phyloP scores from a whole-genome alignment of 192 early-diverging fungal species.

The Jimgerdemannia lactiflua region DNA sequence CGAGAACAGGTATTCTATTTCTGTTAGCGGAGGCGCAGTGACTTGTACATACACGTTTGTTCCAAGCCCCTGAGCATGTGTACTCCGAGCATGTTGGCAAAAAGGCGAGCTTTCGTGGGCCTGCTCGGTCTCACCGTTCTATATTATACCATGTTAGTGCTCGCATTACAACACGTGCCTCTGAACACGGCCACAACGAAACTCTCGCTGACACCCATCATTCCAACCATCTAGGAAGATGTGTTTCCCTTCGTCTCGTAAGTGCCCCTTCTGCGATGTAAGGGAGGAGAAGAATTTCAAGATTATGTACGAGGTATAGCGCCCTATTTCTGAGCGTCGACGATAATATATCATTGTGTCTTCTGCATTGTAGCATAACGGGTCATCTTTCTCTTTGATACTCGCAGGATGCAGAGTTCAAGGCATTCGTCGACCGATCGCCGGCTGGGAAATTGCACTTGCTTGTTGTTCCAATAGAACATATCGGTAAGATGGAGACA shows the following conservation, averaged over 20 bases:
- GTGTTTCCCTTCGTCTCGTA: not conserved
- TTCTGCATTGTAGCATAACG: not conserved
- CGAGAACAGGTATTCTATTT: too few relatives aligned
- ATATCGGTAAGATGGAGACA: slow-evolving; percentile 20
- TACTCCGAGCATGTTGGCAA: too few relatives aligned
- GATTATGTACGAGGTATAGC: not conserved
- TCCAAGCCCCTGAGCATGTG: too few relatives aligned
- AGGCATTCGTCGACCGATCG: slow-evolving; percentile 39
- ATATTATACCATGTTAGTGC: not conserved
- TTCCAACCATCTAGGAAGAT: not conserved
- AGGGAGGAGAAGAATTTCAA: not conserved
- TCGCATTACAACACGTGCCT: not conserved
- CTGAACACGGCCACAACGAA: not conserved
- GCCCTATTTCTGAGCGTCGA: too few relatives aligned
- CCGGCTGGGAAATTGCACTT: slow-evolving; percentile 38
- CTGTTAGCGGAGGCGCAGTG: too few relatives aligned
- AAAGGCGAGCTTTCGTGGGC: not conserved
- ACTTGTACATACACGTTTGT: too few relatives aligned
- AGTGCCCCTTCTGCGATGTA: slow-evolving; percentile 3
- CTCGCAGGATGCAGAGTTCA: slow-evolving; percentile 32
- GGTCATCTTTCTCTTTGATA: not conserved
- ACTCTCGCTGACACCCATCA: not conserved
- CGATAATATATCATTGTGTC: not conserved
- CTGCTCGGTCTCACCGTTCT: not conserved
- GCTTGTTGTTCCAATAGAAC: slow-evolving; percentile 35